Percentiles rank a stretch among this genome's conserved stretches.
These are phyloP conservation scores for Dothistroma pini DNA, from an alignment of 2,329 filamentous ascomycete species.

Conservation along the genomic window DNA sequence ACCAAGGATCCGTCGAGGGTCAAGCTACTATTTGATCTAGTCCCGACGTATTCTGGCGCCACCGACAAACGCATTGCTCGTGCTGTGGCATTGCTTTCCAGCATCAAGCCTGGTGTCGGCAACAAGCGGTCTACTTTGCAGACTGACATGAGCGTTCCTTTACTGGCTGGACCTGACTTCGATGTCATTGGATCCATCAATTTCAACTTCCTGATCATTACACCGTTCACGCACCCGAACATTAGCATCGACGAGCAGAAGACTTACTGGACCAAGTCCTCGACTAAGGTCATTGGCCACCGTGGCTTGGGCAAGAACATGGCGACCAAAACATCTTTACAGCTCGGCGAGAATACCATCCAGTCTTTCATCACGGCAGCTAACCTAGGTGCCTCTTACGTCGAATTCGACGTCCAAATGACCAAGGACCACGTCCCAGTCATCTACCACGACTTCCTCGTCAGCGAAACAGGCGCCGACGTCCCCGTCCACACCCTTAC, in stretches of 20 bases:
- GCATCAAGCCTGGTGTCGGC: constrained; percentile 77
- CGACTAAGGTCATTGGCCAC: constrained; percentile 77
- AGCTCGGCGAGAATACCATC: constrained; percentile 94
- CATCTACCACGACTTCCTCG: constrained; percentile 97
- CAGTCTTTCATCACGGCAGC: constrained; percentile 94
- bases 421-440: constrained; percentile 99
- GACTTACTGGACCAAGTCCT: constrained; percentile 94
- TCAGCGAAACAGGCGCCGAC: constrained; percentile 96
- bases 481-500: constrained; percentile 94
- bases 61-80: constrained; percentile 81
- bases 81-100: constrained; percentile 81
- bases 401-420: constrained; percentile 82
- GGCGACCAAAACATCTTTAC: constrained; percentile 74
- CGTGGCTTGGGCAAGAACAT: constrained; percentile 86
- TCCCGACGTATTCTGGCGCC: constrained; percentile 86
- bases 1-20: constrained; percentile 74
- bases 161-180: constrained; percentile 73
- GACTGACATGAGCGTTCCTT: constrained; percentile 87
- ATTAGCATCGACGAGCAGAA: constrained; percentile 88
- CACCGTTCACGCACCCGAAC: constrained; percentile 87
- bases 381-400: constrained; percentile 76
- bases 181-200: constrained; percentile 94
- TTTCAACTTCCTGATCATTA: constrained; percentile 95
- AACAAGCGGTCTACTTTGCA: constrained; percentile 86
- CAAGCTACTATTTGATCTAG: constrained; percentile 88